These are phyloP conservation scores for Leishmania aethiopica DNA, from an alignment of 208 protist genomes.

Conservation along the genomic window DNA sequence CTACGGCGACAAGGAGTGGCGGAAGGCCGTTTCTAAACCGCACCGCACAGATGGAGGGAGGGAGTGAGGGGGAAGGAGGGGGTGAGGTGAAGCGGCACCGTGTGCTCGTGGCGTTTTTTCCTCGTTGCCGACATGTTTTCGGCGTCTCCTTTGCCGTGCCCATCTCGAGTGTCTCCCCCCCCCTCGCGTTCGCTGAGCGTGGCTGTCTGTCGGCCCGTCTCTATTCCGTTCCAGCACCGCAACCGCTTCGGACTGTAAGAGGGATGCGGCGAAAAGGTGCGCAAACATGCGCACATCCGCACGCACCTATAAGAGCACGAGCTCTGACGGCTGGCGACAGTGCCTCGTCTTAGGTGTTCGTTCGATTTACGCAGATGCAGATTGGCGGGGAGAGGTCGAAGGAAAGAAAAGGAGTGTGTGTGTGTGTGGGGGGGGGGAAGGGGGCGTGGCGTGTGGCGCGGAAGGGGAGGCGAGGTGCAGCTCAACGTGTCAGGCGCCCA, in stretches of 20 bases:
- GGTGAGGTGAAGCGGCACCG: not conserved
- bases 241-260: not conserved
- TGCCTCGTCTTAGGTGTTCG: not conserved
- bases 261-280: not conserved
- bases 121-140: not conserved
- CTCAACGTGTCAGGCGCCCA: not conserved
- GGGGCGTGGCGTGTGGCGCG: not conserved
- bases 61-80: not conserved
- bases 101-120: not conserved
- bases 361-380: not conserved
- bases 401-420: not conserved
- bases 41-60: not conserved
- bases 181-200: not conserved
- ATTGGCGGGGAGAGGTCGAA: not conserved
- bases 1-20: not conserved
- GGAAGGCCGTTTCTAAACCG: not conserved
- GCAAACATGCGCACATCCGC: not conserved
- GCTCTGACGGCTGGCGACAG: not conserved
- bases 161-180: not conserved
- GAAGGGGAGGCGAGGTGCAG: not conserved
- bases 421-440: not conserved
- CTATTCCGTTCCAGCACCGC: not conserved
- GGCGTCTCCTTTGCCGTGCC: not conserved
- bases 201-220: not conserved
- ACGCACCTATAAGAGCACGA: not conserved